Percentiles rank a stretch among this genome's conserved stretches.
Evolutionary conservation across 768 basidiomycete species (phyloP).

Genomic region (Lyophyllum decastes): DNA sequence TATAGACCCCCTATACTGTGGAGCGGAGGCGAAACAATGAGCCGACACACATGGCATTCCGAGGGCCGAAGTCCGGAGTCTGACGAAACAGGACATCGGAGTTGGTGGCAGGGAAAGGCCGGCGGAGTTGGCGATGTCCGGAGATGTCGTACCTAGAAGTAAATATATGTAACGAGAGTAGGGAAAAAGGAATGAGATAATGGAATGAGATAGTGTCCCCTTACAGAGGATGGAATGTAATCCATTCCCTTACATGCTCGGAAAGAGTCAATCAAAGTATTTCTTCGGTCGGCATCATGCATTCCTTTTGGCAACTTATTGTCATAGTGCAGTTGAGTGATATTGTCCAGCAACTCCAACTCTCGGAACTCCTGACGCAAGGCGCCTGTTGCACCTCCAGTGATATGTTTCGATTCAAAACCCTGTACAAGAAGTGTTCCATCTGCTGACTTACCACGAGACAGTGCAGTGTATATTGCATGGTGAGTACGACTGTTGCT

Average conservation of each 20-base stretch:
- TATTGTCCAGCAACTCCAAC: slow-evolving; percentile 35
- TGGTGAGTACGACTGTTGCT: slow-evolving; percentile 18
- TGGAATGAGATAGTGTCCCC: too few species aligned
- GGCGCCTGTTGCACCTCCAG: slow-evolving; percentile 22
- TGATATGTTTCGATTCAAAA: slow-evolving; percentile 24
- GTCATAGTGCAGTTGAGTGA: slow-evolving; percentile 25
- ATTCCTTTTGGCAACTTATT: slow-evolving; percentile 16
- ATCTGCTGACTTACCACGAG: slow-evolving; percentile 19
- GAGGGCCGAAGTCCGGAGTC: too few species aligned
- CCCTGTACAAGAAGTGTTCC: slow-evolving; percentile 27
- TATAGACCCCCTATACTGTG: too few species aligned
- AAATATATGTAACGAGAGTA: too few species aligned
- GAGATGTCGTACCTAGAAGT: too few species aligned
- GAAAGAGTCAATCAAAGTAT: slow-evolving; percentile 22
- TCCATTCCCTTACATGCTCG: slow-evolving; percentile 16
- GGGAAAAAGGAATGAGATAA: too few species aligned
- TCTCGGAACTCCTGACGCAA: slow-evolving; percentile 35
- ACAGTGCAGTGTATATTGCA: slow-evolving; percentile 30
- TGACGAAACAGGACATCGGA: too few species aligned
- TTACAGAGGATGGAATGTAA: too few species aligned
- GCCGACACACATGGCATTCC: too few species aligned
- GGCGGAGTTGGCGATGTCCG: too few species aligned
- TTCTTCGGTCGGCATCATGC: slow-evolving; percentile 15
- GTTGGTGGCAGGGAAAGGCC: too few species aligned
- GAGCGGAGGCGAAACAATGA: too few species aligned